Evolutionary conservation across 1,284 basidiomycete genomes (phyloP), one percentile per base, ranked within the genome.

Genomic region (Crucibulum cyathiforme): DNA sequence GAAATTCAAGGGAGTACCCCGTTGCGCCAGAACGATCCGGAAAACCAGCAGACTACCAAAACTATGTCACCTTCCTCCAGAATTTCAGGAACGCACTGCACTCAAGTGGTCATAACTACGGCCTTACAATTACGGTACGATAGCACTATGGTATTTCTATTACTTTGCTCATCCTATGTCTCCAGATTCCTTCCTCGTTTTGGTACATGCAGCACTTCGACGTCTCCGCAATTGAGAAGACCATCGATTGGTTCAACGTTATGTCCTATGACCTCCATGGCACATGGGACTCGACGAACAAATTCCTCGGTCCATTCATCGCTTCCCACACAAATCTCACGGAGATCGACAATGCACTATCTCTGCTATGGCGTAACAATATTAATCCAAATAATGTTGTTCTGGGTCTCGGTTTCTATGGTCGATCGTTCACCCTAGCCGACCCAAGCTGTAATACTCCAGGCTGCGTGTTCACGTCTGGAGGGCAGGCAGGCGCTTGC

Each of bases 321-420:
- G 56, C 48, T 13, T 61, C 69, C 10, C 69, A 70, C 53, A 70
- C 67, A 8, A 67, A 65, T 55, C 60, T 71, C 13, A 68, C 70
- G 1, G 71, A 73, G 45, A 71, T 72, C n/a, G 57, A 64, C 17
- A 49, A 57, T 17, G 54, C 67, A 5, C 39, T 72, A 24, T 49
- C 63, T 17, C 58, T 71, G 1, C 63, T 68, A 41, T 53, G 54
- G 37, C 57, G 55, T 10, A 61, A 58, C 15, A 62, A 62, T 15
- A 57, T 73, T 9, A 47, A 67, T 38, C 67, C 65, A 12, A 51
- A 36, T 34, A 54, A 71, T 39, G 60, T 71, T 48, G 66, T 67
- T 24, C 57, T 73, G 46, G 72, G 71, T 35, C 61, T 73, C 35
- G 71, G 71, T 9, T 73, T 73, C 60, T 73, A 73, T 52, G 71